phyloP scores from a whole-genome alignment of 2,329 filamentous ascomycete genomes.

The Ophiocordyceps camponoti-leonardi region DNA sequence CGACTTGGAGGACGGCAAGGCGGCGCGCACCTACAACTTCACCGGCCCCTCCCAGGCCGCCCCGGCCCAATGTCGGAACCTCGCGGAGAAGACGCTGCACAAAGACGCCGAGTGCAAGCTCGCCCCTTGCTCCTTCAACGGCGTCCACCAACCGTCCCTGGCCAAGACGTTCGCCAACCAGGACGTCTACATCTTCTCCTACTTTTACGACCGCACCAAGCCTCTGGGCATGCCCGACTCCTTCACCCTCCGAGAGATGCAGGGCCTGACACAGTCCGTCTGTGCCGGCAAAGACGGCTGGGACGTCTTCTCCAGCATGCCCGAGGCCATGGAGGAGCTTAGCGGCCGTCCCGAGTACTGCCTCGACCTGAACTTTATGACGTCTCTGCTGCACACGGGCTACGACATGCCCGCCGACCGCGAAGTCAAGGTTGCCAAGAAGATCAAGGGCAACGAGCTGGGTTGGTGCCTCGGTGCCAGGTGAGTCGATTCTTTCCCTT shows the following conservation, averaged over 20 bases:
- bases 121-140: constrained; percentile 95
- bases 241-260: constrained; percentile 81
- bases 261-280: constrained; percentile 69
- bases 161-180: constrained; percentile 83
- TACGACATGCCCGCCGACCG: constrained; percentile 97
- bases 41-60: constrained; percentile 61
- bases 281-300: constrained; percentile 64
- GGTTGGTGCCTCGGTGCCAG: constrained; percentile 97
- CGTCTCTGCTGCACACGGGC: constrained; percentile 79
- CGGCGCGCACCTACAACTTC: constrained; percentile 62
- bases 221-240: constrained; percentile 96
- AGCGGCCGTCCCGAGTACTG: constrained; percentile 75
- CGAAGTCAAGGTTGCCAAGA: constrained; percentile 96
- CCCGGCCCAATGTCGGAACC: constrained; percentile 71
- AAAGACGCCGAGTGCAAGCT: constrained; percentile 73
- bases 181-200: constrained; percentile 92
- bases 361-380: constrained; percentile 92
- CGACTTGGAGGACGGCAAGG: constrained; percentile 46
- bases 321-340: constrained; percentile 66
- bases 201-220: constrained; percentile 91
- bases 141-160: constrained; percentile 82
- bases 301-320: constrained; percentile 63
- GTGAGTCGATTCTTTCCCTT: constrained; percentile 29
- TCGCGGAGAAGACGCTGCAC: constrained; percentile 78
- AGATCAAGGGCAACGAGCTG: constrained; percentile 91